Evolutionary conservation across 768 basidiomycete genomes (phyloP).

Genomic region (Pholiota microspora): DNA sequence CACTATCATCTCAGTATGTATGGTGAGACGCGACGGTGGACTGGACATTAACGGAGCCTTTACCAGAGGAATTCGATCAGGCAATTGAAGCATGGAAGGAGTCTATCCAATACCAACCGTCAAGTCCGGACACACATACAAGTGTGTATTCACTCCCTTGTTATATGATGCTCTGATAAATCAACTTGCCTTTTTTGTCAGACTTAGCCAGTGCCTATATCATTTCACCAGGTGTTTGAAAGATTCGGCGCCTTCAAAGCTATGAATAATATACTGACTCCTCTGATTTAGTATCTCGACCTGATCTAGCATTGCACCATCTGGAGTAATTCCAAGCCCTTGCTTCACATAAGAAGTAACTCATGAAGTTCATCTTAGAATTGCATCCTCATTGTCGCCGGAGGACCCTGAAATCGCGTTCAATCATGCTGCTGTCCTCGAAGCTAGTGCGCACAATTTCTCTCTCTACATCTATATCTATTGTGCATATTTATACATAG

Average conservation of each 20-base stretch:
- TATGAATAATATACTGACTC: slow-evolving; percentile 2
- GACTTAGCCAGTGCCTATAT: slow-evolving; percentile 91
- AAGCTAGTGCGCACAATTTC: slow-evolving; percentile 64
- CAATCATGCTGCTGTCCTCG: slow-evolving; percentile 87
- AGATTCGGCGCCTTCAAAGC: slow-evolving; percentile 2
- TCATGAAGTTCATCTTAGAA: slow-evolving; percentile 47
- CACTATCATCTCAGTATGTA: slow-evolving; percentile 87
- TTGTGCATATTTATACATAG: slow-evolving; percentile 20
- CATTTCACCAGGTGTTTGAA: slow-evolving; percentile 50
- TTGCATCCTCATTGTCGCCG: slow-evolving; percentile 79
- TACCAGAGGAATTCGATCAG: slow-evolving; percentile 80
- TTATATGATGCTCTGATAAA: slow-evolving; percentile 13
- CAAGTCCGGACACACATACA: slow-evolving; percentile 84
- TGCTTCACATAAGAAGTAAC: slow-evolving; percentile 16
- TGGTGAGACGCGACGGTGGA: slow-evolving; percentile 27
- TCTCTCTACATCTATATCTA: slow-evolving; percentile 2
- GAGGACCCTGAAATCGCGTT: slow-evolving; percentile 91
- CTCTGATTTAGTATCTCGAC: slow-evolving; percentile 56
- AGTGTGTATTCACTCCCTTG: slow-evolving; percentile 47
- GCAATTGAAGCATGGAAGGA: slow-evolving; percentile 88
- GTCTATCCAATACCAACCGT: slow-evolving; percentile 76
- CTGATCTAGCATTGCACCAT: slow-evolving; percentile 86
- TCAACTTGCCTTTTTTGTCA: slow-evolving; percentile 30
- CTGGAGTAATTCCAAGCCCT: slow-evolving; percentile 51
- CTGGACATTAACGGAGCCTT: slow-evolving; percentile 2